These are phyloP conservation scores for Fomitopsis palustris DNA, from an alignment of 1,284 basidiomycete species.

Conservation along the genomic window DNA sequence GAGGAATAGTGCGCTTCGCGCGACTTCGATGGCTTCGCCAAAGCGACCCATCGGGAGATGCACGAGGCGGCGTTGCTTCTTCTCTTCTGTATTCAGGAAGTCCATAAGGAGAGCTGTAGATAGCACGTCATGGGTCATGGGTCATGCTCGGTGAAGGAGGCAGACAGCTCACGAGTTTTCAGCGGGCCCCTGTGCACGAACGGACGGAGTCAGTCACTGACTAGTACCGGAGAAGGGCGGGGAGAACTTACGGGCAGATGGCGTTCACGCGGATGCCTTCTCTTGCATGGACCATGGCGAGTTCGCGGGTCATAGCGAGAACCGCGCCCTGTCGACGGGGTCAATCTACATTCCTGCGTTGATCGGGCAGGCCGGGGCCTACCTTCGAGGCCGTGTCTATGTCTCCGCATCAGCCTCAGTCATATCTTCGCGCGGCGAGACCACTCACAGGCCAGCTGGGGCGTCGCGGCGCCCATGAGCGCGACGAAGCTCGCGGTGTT, in stretches of 20 bases:
- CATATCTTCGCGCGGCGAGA: background rate
- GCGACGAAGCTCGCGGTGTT: constrained; percentile 97
- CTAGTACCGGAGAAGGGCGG: background rate
- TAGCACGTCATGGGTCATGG: background rate
- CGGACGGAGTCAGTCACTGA: background rate
- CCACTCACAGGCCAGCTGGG: constrained; percentile 87
- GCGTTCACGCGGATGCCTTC: constrained; percentile 96
- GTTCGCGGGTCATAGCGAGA: constrained; percentile 95
- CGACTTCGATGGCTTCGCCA: constrained; percentile 93
- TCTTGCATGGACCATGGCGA: constrained; percentile 95
- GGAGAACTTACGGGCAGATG: constrained; percentile 80
- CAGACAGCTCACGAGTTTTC: constrained; percentile 70
- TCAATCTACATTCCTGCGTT: background rate
- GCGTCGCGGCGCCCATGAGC: constrained; percentile 90
- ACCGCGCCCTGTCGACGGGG: constrained; percentile 74
- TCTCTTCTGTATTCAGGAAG: constrained; percentile 96
- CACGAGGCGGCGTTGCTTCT: constrained; percentile 84
- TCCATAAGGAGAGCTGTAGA: constrained; percentile 90
- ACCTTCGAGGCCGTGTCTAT: constrained; percentile 85
- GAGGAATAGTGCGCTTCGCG: constrained; percentile 87
- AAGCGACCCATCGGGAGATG: constrained; percentile 97
- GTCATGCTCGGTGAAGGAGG: background rate
- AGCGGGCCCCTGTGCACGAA: constrained; percentile 70
- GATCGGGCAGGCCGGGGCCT: background rate
- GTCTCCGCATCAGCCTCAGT: background rate